phyloP scores from a whole-genome alignment of 495 filamentous ascomycete genomes.

The Penicillium antarcticum region DNA sequence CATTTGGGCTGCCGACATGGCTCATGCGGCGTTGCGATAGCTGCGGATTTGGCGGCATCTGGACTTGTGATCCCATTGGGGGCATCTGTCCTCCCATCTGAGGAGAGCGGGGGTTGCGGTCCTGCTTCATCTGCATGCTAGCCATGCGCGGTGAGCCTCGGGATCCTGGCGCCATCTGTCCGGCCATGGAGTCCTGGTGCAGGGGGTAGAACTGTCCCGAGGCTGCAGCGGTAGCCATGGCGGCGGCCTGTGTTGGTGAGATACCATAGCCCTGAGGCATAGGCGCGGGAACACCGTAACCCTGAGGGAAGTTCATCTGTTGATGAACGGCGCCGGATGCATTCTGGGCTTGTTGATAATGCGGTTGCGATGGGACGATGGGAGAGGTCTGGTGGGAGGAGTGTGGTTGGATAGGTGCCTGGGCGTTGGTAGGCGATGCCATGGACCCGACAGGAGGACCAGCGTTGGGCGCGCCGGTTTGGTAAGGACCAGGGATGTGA shows the following conservation, averaged over 20 bases:
- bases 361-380: conserved; percentile 52
- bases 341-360: conserved; percentile 48
- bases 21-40: conserved; percentile 49
- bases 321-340: conserved; percentile 46
- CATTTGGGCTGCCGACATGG: conserved; percentile 49
- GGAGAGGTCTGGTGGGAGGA: conserved; percentile 49
- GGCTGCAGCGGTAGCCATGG: conserved; percentile 55
- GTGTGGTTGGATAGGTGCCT: conserved; percentile 51
- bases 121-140: conserved; percentile 47
- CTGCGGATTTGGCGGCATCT: conserved; percentile 41
- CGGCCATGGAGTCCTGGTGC: conserved; percentile 47
- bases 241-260: conserved; percentile 51
- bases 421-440: conserved; percentile 51
- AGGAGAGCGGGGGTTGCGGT: conserved; percentile 51
- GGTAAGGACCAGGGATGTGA: conserved; percentile 49
- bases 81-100: conserved; percentile 51
- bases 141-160: conserved; percentile 53
- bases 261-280: conserved; percentile 51
- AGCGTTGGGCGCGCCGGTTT: conserved; percentile 43
- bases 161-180: conserved; percentile 42
- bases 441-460: conserved; percentile 46
- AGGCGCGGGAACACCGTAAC: conserved; percentile 44
- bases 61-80: conserved; percentile 48
- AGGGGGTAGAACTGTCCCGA: conserved; percentile 51
- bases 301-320: conserved; percentile 51